Evolutionary conservation across 768 basidiomycete species (phyloP).

Genomic region (Sporobolomyces pararoseus): DNA sequence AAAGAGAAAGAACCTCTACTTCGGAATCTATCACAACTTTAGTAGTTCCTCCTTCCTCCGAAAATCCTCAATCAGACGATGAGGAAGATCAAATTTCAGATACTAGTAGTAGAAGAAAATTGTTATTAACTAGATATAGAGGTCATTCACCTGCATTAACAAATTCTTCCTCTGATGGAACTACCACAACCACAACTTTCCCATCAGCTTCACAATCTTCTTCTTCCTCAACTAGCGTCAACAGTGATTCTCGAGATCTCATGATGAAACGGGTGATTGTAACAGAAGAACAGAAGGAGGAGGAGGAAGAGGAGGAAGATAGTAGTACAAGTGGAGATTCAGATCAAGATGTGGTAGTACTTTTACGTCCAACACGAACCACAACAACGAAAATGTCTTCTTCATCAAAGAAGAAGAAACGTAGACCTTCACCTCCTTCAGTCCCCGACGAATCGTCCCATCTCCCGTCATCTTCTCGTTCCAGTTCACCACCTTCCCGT

Average conservation of each 20-base stretch:
- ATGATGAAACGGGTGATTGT: no score
- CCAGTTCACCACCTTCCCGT: neutral
- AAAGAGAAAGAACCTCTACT: no score
- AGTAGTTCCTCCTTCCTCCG: no score
- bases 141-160: constrained; percentile 1
- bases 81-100: neutral
- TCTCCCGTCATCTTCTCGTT: neutral
- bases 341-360: neutral
- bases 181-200: neutral
- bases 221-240: no score
- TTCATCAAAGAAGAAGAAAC: neutral
- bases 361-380: neutral
- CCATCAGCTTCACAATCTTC: neutral
- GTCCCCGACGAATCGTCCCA: neutral
- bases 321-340: neutral
- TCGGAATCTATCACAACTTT: no score
- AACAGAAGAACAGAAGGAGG: neutral
- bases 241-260: no score
- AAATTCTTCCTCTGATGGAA: neutral
- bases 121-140: neutral
- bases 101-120: neutral
- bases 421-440: neutral
- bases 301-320: neutral
- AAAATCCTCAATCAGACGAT: no score
- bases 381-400: no score